Percentiles rank a stretch among this genome's conserved stretches.
Evolutionary conservation across 2,329 filamentous ascomycete species (phyloP).

Genomic region (Xylaria sp.): DNA sequence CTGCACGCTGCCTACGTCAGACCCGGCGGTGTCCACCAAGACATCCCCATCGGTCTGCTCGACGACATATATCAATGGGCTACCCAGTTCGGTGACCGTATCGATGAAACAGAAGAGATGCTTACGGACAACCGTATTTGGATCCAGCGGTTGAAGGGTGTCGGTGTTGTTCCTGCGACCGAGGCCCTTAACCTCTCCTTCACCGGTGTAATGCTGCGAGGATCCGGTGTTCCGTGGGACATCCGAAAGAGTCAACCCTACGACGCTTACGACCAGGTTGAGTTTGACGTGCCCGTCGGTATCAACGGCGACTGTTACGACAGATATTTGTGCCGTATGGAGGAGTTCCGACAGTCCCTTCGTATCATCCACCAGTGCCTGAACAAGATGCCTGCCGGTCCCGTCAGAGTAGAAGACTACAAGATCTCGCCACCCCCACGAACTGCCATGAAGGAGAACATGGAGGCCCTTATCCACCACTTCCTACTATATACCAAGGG

Average conservation of each 20-base stretch:
- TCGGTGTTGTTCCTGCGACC: conserved; percentile 89
- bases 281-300: conserved; percentile 97
- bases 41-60: conserved; percentile 90
- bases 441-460: conserved; percentile 99
- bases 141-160: conserved; percentile 90
- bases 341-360: conserved; percentile 98
- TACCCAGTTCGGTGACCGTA: conserved; percentile 97
- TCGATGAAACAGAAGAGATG: conserved; percentile 98
- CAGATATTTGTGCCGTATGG: conserved; percentile 98
- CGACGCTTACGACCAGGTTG: conserved; percentile 96
- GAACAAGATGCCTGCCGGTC: conserved; percentile 97
- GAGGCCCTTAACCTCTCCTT: conserved; percentile 99
- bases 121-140: conserved; percentile 99
- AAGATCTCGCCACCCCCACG: conserved; percentile 97
- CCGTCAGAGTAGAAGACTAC: conserved; percentile 97
- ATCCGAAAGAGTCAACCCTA: conserved; percentile 97
- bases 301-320: conserved; percentile 99
- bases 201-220: conserved; percentile 96
- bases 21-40: conserved; percentile 95
- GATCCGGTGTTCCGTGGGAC: conserved; percentile 95
- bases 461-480: conserved; percentile 99
- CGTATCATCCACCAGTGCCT: conserved; percentile 99
- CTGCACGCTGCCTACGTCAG: conserved; percentile 97
- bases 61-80: conserved; percentile 99
- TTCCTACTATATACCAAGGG: conserved; percentile 99